phyloP scores from a whole-genome alignment of 768 basidiomycete species.

The Suillus spraguei region DNA sequence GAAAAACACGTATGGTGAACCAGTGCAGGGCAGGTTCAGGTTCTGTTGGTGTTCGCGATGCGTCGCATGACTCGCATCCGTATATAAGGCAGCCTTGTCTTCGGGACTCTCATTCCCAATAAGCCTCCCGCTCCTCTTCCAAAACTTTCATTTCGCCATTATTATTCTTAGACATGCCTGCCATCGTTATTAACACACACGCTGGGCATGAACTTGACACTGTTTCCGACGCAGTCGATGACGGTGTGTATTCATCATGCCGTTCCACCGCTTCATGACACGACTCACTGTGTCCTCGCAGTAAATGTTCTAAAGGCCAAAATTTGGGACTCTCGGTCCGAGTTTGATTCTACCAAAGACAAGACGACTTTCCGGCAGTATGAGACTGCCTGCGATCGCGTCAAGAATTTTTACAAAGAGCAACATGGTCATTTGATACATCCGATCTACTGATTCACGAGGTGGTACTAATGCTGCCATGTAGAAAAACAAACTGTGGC shows the following conservation, averaged over 20 bases:
- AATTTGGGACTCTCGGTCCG: slow-evolving; percentile 57
- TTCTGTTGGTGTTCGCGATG: not conserved
- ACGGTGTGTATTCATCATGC: slow-evolving; percentile 36
- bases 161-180: slow-evolving; percentile 26
- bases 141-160: not conserved
- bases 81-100: slow-evolving; percentile 16
- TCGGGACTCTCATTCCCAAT: not conserved
- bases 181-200: slow-evolving; percentile 18
- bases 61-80: not conserved
- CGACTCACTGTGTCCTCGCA: slow-evolving; percentile 25
- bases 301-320: slow-evolving; percentile 72
- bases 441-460: not conserved
- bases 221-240: slow-evolving; percentile 51
- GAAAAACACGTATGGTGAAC: slow-evolving; percentile 8
- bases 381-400: slow-evolving; percentile 74
- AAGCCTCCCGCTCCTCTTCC: not conserved
- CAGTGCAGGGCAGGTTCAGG: slow-evolving; percentile 10
- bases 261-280: not conserved
- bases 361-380: slow-evolving; percentile 73
- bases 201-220: slow-evolving; percentile 40
- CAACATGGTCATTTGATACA: slow-evolving; percentile 59
- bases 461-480: not conserved
- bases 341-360: slow-evolving; percentile 58
- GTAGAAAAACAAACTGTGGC: slow-evolving; percentile 86
- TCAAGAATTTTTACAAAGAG: slow-evolving; percentile 77